Conservation (phyloP, 1,284 basidiomycete species). For the Rhodotorula sp. region DNA sequence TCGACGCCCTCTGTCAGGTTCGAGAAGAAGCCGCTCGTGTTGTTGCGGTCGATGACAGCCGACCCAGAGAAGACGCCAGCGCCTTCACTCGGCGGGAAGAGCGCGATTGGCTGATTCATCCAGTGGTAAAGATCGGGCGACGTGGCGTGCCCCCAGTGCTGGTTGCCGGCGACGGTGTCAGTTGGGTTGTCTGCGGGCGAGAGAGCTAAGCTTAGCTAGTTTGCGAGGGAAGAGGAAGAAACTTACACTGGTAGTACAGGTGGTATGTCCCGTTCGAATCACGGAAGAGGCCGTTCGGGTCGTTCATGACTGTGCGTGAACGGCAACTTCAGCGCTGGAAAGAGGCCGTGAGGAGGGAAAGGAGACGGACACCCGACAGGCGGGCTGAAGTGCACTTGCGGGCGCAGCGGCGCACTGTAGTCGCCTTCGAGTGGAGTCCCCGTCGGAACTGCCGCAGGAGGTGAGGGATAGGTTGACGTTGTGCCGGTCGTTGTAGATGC, state of each 20-base stretch:
- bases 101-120: slow-evolving; percentile 24
- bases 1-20: slow-evolving; percentile 8
- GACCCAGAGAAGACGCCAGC: slow-evolving; percentile 23
- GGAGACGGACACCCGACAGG: slow-evolving; percentile 7
- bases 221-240: background rate
- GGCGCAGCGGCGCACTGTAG: slow-evolving; percentile 13
- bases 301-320: slow-evolving; percentile 9
- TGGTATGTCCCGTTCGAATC: slow-evolving; percentile 17
- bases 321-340: no score
- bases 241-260: slow-evolving; percentile 24
- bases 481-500: background rate
- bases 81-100: slow-evolving; percentile 16
- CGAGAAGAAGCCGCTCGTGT: slow-evolving; percentile 26
- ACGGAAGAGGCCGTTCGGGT: slow-evolving; percentile 17
- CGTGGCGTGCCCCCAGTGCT: slow-evolving; percentile 27
- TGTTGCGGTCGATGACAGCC: slow-evolving; percentile 27
- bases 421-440: slow-evolving; percentile 7
- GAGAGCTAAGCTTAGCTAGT: background rate
- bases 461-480: background rate
- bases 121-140: slow-evolving; percentile 23
- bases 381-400: slow-evolving; percentile 21
- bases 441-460: background rate
- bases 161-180: slow-evolving; percentile 9
- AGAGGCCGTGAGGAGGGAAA: background rate
- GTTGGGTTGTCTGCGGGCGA: slow-evolving; percentile 12